phyloP scores from a whole-genome alignment of 1,139 yeast genomes.

The Zygosaccharomyces pseudobailii region DNA sequence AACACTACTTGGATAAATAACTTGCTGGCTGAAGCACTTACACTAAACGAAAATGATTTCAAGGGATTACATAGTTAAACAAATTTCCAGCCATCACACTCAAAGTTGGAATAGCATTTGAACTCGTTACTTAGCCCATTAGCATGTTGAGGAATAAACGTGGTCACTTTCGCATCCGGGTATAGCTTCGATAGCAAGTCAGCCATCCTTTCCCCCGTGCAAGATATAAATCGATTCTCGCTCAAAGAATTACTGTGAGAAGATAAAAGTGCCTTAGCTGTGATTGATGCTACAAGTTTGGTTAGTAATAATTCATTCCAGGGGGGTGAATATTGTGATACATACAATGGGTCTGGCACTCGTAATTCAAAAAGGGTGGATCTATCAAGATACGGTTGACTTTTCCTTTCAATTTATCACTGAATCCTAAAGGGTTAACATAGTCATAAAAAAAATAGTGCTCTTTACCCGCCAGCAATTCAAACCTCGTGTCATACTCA shows the following conservation, averaged over 20 bases:
- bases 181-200: constrained; percentile 55
- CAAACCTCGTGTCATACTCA: constrained; percentile 75
- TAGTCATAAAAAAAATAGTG: constrained; percentile 73
- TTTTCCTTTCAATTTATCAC: constrained; percentile 52
- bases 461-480: constrained; percentile 60
- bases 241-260: constrained; percentile 38
- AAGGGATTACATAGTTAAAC: neutral
- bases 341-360: constrained; percentile 65
- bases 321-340: neutral
- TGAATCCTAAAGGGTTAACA: constrained; percentile 59
- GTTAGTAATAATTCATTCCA: neutral
- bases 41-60: neutral
- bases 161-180: constrained; percentile 59
- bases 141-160: constrained; percentile 72
- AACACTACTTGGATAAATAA: no score
- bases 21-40: no score
- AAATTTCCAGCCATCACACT: constrained; percentile 49
- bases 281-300: constrained; percentile 43
- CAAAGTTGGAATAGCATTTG: constrained; percentile 76
- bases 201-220: constrained; percentile 88
- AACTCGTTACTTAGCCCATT: constrained; percentile 86
- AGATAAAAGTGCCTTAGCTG: constrained; percentile 58
- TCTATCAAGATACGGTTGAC: constrained; percentile 77
- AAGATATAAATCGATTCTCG: constrained; percentile 50
- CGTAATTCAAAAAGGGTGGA: constrained; percentile 81